A percentile compares a stretch with the other conserved stretches of the same genome.
phyloP scores from a whole-genome alignment of 1,139 yeast species.

The Starmera stellimalicola region DNA sequence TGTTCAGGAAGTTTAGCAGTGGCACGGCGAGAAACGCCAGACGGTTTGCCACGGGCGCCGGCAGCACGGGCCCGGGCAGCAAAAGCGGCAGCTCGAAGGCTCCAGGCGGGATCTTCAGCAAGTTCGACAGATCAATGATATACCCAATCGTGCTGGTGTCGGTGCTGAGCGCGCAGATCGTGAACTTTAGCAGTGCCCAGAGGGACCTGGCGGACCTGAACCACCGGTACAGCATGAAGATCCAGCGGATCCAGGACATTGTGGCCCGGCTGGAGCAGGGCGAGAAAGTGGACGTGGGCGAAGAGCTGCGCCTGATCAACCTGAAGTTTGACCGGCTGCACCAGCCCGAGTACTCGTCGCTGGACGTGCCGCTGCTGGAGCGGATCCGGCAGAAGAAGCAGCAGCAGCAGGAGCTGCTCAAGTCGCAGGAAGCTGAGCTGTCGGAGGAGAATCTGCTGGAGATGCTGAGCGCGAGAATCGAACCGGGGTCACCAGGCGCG shows the following conservation, averaged over 20 bases:
- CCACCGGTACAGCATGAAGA: constrained; percentile 23
- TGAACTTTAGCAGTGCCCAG: constrained; percentile 29
- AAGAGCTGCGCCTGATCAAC: constrained; percentile 25
- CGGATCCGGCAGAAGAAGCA: background rate
- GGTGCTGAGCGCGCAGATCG: constrained; percentile 25
- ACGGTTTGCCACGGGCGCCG: too few species aligned
- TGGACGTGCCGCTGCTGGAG: background rate
- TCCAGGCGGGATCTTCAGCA: too few species aligned
- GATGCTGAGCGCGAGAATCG: background rate
- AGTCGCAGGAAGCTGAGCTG: constrained; percentile 1
- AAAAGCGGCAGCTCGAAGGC: too few species aligned
- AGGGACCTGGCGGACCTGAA: constrained; percentile 29
- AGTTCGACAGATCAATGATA: constrained; percentile 22
- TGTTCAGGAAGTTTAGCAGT: too few species aligned
- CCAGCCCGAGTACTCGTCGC: constrained; percentile 1
- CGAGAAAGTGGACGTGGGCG: constrained; percentile 19
- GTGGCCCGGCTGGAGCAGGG: constrained; percentile 18
- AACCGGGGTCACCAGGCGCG: background rate
- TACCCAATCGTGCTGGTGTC: constrained; percentile 24
- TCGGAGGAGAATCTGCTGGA: background rate
- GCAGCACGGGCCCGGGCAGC: too few species aligned
- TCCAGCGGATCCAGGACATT: constrained; percentile 23
- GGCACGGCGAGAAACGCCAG: too few species aligned
- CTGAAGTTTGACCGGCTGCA: constrained; percentile 20
- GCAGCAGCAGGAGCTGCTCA: constrained; percentile 1